Evolutionary conservation across 352 stramenopile genomes (phyloP).

Genomic region (Pythium brassicae): DNA sequence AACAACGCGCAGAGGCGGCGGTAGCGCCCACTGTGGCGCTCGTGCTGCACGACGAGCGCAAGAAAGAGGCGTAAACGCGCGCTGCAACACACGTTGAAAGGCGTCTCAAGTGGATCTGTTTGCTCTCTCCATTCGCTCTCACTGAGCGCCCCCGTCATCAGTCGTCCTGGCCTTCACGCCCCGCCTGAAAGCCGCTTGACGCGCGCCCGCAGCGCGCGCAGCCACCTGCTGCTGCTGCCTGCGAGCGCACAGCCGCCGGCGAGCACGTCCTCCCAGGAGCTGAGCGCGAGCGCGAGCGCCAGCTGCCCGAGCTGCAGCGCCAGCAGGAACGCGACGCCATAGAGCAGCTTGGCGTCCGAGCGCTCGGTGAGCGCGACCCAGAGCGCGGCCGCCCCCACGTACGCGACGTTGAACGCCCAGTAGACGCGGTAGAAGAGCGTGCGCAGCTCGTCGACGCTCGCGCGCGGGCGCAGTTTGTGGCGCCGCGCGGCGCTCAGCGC

Average conservation of each 20-base stretch:
- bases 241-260: conserved; percentile 23
- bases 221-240: not conserved
- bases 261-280: conserved; percentile 50
- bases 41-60: conserved; percentile 4
- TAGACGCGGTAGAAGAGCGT: conserved; percentile 61
- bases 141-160: no score
- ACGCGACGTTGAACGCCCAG: conserved; percentile 47
- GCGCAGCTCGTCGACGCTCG: conserved; percentile 29
- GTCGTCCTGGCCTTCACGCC: conserved; percentile 1
- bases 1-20: not conserved
- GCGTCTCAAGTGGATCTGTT: no score
- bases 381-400: conserved; percentile 27
- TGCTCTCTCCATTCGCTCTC: no score
- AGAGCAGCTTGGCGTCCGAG: conserved; percentile 32
- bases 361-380: conserved; percentile 71
- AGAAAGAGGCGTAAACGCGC: conserved; percentile 1
- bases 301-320: conserved; percentile 55
- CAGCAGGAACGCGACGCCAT: conserved; percentile 47
- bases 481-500: conserved; percentile 45
- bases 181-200: not conserved
- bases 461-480: conserved; percentile 40
- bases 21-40: conserved; percentile 3
- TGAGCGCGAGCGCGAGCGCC: conserved; percentile 46
- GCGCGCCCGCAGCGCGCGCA: conserved; percentile 5
- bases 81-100: conserved; percentile 4